These are phyloP conservation scores for Sherardia arvensis DNA, from an alignment of 257 asterid genomes.

Conservation along the genomic window DNA sequence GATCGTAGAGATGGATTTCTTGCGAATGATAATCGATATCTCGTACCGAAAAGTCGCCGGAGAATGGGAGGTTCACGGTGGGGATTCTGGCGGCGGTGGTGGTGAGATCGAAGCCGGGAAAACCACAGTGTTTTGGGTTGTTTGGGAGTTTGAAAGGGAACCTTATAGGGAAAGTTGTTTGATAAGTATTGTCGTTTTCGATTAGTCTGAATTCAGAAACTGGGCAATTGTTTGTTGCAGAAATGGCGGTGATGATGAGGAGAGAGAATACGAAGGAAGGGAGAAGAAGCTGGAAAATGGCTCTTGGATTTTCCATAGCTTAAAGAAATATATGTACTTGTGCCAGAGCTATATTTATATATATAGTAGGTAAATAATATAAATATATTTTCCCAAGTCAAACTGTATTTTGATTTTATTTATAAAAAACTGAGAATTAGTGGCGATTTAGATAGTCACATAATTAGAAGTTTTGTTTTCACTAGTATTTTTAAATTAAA, in stretches of 20 bases:
- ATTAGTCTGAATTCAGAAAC: constrained; percentile 11
- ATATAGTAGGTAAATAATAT: too few species aligned
- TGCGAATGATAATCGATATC: neutral
- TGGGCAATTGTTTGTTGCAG: constrained; percentile 30
- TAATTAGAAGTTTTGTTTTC: too few species aligned
- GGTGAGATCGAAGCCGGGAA: neutral
- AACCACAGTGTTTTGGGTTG: neutral
- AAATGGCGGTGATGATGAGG: neutral
- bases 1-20: constrained; percentile 31
- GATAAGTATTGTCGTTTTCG: neutral
- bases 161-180: constrained; percentile 1
- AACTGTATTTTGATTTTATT: too few species aligned
- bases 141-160: neutral
- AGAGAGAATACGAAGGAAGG: constrained; percentile 8
- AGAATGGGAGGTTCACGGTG: neutral
- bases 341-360: neutral
- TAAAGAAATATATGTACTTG: neutral
- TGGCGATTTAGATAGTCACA: too few species aligned
- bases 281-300: constrained; percentile 13
- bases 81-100: neutral
- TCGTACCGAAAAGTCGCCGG: neutral
- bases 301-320: constrained; percentile 9
- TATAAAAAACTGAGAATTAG: too few species aligned
- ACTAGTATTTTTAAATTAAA: too few species aligned
- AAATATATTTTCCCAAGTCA: too few species aligned